Evolutionary conservation across 2,329 filamentous ascomycete species (phyloP).

Genomic region (Intubia oerlemansii): DNA sequence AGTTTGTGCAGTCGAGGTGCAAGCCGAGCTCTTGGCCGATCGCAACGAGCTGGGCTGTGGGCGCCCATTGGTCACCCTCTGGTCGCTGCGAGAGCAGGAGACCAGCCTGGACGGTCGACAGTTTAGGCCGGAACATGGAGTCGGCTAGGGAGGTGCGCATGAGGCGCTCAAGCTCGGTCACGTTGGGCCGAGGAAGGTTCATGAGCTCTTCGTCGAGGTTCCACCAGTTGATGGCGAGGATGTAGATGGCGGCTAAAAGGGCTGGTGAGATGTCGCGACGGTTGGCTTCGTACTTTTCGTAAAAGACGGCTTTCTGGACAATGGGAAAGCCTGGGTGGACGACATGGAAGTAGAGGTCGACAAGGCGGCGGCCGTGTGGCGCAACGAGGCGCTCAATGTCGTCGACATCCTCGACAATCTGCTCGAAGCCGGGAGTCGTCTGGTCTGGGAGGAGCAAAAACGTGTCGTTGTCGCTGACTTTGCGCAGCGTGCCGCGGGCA

Average conservation of each 20-base stretch:
- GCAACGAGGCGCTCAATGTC: slow-evolving; percentile 46
- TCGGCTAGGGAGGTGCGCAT: slow-evolving; percentile 21
- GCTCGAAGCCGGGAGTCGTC: slow-evolving; percentile 49
- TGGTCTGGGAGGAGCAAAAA: slow-evolving; percentile 64
- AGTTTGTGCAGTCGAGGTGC: slow-evolving; percentile 37
- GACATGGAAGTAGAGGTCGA: slow-evolving; percentile 46
- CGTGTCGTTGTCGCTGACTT: slow-evolving; percentile 57
- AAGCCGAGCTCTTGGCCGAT: slow-evolving; percentile 36
- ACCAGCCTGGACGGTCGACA: slow-evolving; percentile 32
- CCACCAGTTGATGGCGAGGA: slow-evolving; percentile 41
- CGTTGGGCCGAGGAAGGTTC: slow-evolving; percentile 19
- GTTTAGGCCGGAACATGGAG: slow-evolving; percentile 28
- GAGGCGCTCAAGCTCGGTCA: slow-evolving; percentile 14
- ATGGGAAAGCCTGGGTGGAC: slow-evolving; percentile 37
- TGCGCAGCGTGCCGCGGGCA: slow-evolving; percentile 45
- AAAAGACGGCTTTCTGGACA: slow-evolving; percentile 37
- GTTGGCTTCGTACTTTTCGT: slow-evolving; percentile 31
- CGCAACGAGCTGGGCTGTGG: slow-evolving; percentile 31
- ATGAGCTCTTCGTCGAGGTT: slow-evolving; percentile 32
- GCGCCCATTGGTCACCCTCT: slow-evolving; percentile 23
- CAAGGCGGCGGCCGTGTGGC: slow-evolving; percentile 38
- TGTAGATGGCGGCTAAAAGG: slow-evolving; percentile 36
- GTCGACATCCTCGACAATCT: slow-evolving; percentile 44
- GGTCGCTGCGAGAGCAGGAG: slow-evolving; percentile 29
- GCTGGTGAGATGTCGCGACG: slow-evolving; percentile 33